A percentile compares a stretch with the other conserved stretches of the same genome.
Conservation (phyloP, 176 grass and related monocot species). For the Typha latifolia region DNA sequence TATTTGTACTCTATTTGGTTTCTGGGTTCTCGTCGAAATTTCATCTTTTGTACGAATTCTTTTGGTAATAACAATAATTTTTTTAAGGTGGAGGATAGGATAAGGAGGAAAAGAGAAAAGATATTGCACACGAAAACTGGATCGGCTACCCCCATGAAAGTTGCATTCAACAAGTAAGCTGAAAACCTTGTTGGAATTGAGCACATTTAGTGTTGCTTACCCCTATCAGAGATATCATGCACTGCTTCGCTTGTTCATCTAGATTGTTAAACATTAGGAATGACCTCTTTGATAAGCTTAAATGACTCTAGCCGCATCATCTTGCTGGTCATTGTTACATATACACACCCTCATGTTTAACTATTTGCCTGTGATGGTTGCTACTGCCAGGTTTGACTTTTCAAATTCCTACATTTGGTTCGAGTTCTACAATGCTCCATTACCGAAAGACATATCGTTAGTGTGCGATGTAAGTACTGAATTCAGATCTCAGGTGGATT, state of each 20-base stretch:
- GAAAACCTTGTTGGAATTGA: background rate
- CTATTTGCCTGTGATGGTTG: background rate
- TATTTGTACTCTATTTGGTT: background rate
- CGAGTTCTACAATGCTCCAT: constrained; percentile 75
- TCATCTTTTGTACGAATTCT: background rate
- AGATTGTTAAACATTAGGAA: background rate
- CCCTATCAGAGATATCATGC: too few species aligned
- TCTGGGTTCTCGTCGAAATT: background rate
- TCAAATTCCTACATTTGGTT: constrained; percentile 94
- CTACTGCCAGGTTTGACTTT: constrained; percentile 59
- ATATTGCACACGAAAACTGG: constrained; percentile 88
- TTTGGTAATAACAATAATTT: constrained; percentile 20
- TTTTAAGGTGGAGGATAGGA: constrained; percentile 72
- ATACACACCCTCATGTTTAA: background rate
- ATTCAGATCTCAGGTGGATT: background rate
- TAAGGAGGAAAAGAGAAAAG: constrained; percentile 76
- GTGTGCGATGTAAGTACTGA: constrained; percentile 62
- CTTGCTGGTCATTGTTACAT: too few species aligned
- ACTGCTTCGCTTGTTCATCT: too few species aligned
- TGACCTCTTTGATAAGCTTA: too few species aligned
- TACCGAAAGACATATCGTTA: constrained; percentile 78
- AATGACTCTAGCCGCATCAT: too few species aligned
- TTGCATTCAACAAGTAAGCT: constrained; percentile 89
- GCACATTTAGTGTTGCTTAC: background rate
- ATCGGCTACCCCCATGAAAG: constrained; percentile 52